These are phyloP conservation scores for Rosa rugosa DNA, from an alignment of 306 rosid species.

Conservation along the genomic window DNA sequence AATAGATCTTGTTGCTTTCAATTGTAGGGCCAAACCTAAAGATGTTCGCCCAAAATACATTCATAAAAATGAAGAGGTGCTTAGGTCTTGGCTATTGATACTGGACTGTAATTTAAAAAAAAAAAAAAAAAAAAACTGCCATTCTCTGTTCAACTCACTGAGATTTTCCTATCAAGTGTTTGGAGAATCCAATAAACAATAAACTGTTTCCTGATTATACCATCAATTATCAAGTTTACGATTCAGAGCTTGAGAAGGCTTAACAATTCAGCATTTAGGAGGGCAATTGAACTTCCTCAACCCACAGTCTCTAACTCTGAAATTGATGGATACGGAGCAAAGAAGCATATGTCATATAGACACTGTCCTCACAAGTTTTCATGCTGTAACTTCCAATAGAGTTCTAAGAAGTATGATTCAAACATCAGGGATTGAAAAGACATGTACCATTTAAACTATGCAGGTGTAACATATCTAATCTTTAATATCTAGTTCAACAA, in stretches of 20 bases:
- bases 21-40: neutral
- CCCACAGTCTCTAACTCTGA: neutral
- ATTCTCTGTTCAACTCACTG: neutral
- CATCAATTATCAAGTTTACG: neutral
- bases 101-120: neutral
- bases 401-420: neutral
- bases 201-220: neutral
- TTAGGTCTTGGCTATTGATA: neutral
- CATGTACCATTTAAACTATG: neutral
- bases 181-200: neutral
- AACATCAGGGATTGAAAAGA: neutral
- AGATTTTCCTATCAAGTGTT: neutral
- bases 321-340: neutral
- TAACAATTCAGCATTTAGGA: neutral
- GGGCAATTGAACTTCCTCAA: neutral
- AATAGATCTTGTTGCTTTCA: neutral
- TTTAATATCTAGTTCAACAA: neutral
- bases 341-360: neutral
- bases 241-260: neutral
- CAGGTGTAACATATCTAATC: neutral
- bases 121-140: neutral
- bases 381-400: neutral
- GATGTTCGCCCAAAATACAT: neutral
- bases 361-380: neutral
- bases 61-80: neutral